Evolutionary conservation across 2,329 filamentous ascomycete genomes (phyloP).

Genomic region (Lasiodiplodia theobromae): DNA sequence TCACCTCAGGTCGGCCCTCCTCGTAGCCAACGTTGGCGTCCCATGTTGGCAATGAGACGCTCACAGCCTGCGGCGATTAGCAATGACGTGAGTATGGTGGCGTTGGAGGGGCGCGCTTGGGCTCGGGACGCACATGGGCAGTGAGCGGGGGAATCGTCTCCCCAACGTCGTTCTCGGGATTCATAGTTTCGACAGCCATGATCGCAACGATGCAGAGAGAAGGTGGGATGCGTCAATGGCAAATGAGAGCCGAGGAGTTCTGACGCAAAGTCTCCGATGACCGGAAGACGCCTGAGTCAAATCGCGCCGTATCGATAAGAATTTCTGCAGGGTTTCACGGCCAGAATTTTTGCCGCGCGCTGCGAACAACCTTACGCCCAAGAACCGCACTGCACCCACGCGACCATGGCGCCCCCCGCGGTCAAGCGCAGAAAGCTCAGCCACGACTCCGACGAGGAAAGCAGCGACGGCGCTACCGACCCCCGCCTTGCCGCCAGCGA

Average conservation of each 20-base stretch:
- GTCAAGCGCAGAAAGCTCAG: conserved; percentile 58
- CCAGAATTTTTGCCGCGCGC: conserved; percentile 28
- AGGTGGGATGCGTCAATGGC: conserved; percentile 14
- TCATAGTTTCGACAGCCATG: conserved; percentile 39
- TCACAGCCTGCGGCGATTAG: conserved; percentile 74
- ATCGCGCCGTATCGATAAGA: conserved; percentile 28
- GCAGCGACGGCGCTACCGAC: conserved; percentile 35
- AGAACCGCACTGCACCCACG: background rate
- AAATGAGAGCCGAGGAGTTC: conserved; percentile 20
- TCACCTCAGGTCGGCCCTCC: conserved; percentile 87
- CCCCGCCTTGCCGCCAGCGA: conserved; percentile 11
- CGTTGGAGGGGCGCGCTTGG: conserved; percentile 3
- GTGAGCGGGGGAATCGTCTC: conserved; percentile 49
- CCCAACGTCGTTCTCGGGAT: conserved; percentile 45
- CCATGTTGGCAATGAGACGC: conserved; percentile 96
- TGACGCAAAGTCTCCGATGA: conserved; percentile 28
- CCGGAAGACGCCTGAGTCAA: conserved; percentile 23
- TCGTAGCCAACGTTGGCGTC: conserved; percentile 89
- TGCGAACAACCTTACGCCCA: background rate
- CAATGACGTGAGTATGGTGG: conserved; percentile 22
- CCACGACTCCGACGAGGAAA: conserved; percentile 42
- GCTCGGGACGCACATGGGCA: conserved; percentile 46
- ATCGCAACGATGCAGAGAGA: conserved; percentile 6
- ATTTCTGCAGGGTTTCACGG: conserved; percentile 6
- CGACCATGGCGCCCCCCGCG: conserved; percentile 45